Evolutionary conservation across 2,329 filamentous ascomycete genomes (phyloP), one percentile per base, ranked within the genome.

Genomic region (Colletotrichum eremochloae): DNA sequence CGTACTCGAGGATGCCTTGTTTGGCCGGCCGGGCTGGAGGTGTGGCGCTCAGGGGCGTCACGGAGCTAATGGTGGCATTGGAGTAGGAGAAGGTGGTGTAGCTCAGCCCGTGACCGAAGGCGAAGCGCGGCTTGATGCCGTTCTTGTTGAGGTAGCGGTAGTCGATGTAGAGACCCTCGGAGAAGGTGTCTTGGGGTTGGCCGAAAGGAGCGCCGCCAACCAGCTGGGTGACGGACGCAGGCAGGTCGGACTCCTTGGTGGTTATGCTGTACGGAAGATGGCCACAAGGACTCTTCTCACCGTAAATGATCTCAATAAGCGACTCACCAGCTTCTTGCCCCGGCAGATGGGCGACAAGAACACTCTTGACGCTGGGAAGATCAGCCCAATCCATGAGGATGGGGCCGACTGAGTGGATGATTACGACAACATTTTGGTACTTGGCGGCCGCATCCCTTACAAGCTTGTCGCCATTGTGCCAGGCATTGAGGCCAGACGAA

Each of bases 261-360:
- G 93, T 94, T 55, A 97, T 92, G 0, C 94, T 97, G 81, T 97
- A 98, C 0, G 95, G 95, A 1, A 98, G 84, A 68, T 93, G 92
- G n/a, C 95, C 95, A 63, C 90, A 94, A 1, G 86, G 86, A 31
- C 24, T 24, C 24, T 24, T 24, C 24, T 92, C 88, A 8, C 95
- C 95, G 70, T 96, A 94, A 1, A 97, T 84, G 1, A 97, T 87
- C 75, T 97, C 93, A 1, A 90, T 89, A 7, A 98, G 86, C 0
- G 95, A 94, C 73, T 93, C 92, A 11, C 95, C 95, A 53, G 93
- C 95, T 80, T 97, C 95, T 79, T 97, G 91, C 1, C 95, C 94
- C 0, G 95, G 95, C 1, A 97, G 85, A 76, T 97, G 93, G n/a
- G 94, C 94, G 67, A 96, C 87, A 2, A 97, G 79, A 0, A 97